Evolutionary conservation across 1,284 basidiomycete genomes (phyloP).

Genomic region (Leccinum pallidistipes): DNA sequence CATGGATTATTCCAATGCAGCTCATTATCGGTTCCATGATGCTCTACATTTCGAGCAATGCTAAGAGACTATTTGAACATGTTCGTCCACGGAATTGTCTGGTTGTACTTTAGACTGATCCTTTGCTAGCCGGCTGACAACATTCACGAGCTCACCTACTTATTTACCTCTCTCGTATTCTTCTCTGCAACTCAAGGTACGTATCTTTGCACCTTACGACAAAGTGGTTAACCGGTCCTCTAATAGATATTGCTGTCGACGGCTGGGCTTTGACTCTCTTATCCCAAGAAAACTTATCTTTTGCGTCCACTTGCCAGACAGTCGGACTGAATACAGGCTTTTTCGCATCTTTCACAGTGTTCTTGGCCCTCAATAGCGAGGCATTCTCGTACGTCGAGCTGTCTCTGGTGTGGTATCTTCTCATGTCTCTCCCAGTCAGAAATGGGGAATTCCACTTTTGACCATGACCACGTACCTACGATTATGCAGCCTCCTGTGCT

Average conservation of each 20-base stretch:
- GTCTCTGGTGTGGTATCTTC: slow-evolving; percentile 1
- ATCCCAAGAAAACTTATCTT: slow-evolving; percentile 93
- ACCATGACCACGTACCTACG: slow-evolving; percentile 82
- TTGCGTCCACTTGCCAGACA: slow-evolving; percentile 97
- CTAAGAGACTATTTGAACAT: slow-evolving; percentile 79
- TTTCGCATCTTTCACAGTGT: slow-evolving; percentile 96
- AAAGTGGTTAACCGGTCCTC: slow-evolving; percentile 6
- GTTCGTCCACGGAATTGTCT: slow-evolving; percentile 46
- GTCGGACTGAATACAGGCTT: slow-evolving; percentile 97
- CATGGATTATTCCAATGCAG: slow-evolving; percentile 99
- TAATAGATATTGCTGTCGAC: slow-evolving; percentile 92
- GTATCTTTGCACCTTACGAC: slow-evolving; percentile 16
- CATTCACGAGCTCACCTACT: slow-evolving; percentile 76
- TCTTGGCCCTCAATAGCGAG: slow-evolving; percentile 94
- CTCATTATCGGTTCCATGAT: slow-evolving; percentile 86
- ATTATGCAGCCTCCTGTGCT: slow-evolving; percentile 85
- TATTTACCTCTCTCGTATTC: slow-evolving; percentile 91
- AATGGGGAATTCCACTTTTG: slow-evolving; percentile 87
- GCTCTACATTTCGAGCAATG: slow-evolving; percentile 83
- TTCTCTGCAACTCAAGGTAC: slow-evolving; percentile 96
- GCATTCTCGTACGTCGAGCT: slow-evolving; percentile 74
- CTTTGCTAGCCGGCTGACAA: slow-evolving; percentile 73
- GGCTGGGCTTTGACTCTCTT: slow-evolving; percentile 98
- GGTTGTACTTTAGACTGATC: slow-evolving; percentile 14
- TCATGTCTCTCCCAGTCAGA: slow-evolving; percentile 44